A percentile compares a stretch with the other conserved stretches of the same genome.
Conservation (phyloP, 2,329 filamentous ascomycete species). For the Whalleya microplaca region DNA sequence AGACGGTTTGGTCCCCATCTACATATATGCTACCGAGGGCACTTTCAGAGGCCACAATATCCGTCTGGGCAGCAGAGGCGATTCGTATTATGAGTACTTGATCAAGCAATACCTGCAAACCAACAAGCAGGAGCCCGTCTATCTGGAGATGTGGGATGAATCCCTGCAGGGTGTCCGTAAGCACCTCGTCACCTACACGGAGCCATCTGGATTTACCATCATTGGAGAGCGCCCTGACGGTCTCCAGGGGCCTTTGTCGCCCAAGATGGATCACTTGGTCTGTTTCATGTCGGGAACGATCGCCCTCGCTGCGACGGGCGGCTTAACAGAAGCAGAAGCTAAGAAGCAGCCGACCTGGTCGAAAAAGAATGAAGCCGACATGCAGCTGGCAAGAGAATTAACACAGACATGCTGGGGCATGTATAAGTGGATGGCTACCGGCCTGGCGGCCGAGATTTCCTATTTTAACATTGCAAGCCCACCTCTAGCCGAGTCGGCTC, state of each 20-base stretch:
- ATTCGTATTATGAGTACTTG: conserved; percentile 98
- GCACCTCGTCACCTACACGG: conserved; percentile 88
- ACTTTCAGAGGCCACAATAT: conserved; percentile 84
- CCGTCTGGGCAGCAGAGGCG: conserved; percentile 87
- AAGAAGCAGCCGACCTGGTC: conserved; percentile 74
- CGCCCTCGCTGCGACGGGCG: conserved; percentile 82
- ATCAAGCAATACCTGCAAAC: conserved; percentile 99
- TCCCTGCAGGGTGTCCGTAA: conserved; percentile 84
- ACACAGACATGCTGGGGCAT: conserved; percentile 99
- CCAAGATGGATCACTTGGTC: conserved; percentile 98
- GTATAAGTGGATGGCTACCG: conserved; percentile 88
- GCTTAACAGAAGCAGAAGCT: conserved; percentile 74
- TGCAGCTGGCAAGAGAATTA: conserved; percentile 83
- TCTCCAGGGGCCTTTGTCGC: conserved; percentile 65
- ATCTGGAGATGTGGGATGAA: conserved; percentile 92
- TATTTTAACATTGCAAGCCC: conserved; percentile 80
- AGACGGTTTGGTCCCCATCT: conserved; percentile 91
- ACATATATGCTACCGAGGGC: conserved; percentile 78
- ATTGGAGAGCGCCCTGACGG: conserved; percentile 84
- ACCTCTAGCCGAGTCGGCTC: conserved; percentile 63
- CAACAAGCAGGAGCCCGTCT: conserved; percentile 80
- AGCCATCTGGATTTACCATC: conserved; percentile 80
- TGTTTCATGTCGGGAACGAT: conserved; percentile 98
- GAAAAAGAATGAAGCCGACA: conserved; percentile 80
- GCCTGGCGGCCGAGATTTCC: conserved; percentile 91